Percentiles rank a stretch among this genome's conserved stretches.
Conservation (phyloP, 441 rosid species). For the Populus hybrid region DNA sequence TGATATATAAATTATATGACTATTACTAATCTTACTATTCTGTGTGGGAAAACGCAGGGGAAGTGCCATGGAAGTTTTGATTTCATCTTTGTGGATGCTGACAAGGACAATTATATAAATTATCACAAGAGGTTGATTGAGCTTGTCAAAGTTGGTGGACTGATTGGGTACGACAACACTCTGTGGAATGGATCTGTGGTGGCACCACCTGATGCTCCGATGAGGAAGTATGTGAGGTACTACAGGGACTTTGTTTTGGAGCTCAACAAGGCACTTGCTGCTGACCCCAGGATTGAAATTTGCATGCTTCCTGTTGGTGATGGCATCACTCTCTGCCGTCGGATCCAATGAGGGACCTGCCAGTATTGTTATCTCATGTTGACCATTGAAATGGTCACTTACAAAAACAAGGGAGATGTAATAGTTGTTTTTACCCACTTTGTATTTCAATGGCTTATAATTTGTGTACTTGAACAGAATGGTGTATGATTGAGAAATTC, state of each 20-base stretch:
- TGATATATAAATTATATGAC: background rate
- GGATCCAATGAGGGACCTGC: constrained; percentile 48
- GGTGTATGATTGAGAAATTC: background rate
- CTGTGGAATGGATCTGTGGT: constrained; percentile 96
- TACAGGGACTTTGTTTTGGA: constrained; percentile 82
- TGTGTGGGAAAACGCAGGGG: constrained; percentile 41
- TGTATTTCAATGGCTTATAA: background rate
- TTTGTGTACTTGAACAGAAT: background rate
- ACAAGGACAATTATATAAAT: constrained; percentile 90
- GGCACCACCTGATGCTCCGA: constrained; percentile 79
- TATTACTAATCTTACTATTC: background rate
- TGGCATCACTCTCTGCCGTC: constrained; percentile 96
- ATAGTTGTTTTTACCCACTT: background rate
- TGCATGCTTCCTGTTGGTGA: constrained; percentile 95
- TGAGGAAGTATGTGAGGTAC: constrained; percentile 67
- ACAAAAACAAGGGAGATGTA: background rate
- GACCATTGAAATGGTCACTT: background rate
- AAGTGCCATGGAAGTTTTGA: constrained; percentile 74
- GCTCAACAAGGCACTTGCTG: constrained; percentile 91
- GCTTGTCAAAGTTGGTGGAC: constrained; percentile 78
- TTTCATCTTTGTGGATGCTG: constrained; percentile 95
- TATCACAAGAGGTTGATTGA: constrained; percentile 82
- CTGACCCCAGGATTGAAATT: constrained; percentile 96
- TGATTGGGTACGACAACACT: constrained; percentile 97
- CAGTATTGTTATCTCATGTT: background rate